Base-by-base conservation (phyloP, 176 grass and related monocot genomes). In the Oryza nivara region DNA sequence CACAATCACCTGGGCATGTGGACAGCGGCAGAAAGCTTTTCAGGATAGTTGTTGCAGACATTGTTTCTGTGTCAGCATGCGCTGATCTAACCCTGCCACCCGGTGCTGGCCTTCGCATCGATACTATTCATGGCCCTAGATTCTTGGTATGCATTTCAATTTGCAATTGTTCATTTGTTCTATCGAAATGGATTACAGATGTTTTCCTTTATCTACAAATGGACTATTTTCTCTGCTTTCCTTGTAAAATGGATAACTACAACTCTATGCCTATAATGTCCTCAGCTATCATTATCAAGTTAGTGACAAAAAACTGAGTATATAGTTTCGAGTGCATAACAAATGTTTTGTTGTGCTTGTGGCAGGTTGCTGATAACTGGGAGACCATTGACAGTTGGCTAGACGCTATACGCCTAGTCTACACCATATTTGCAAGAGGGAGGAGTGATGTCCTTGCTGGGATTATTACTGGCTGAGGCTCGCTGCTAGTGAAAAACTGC, bases 291-390 rank as follows among this genome's bases (percentile, higher is more conserved):
- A 30, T 20, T 86, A 47, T 51, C 45, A 51, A 73, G 28, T 32
- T 49, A 74, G 30, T 51, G 14, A 17, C 25, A 3, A 49, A 51
- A 15, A 32, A 74, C 25, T 32, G 72, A 51, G 72, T 32, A 11
- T 17, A 74, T 49, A 30, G 25, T 35, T 34, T 38, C 7, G 17
- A 61, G 83, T 91, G 67, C 41, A 20, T 40, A 73, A 49, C 79
- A 52, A 34, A 28, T 14, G 6, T 26, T 38, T 17, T n/a, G 16
- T n/a, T 40, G 23, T 49, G 2, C 28, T 9, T 20, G 22, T 79
- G 61, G 23, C 64, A 99, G 96, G 93, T 99, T 84, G 96, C 96
- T 26, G 96, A 99, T 86, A 91, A 86, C 65, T 99, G 93, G 96
- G 96, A 99, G 40, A 89, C 85, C 48, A 79, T 96, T 81, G 93